phyloP scores from a whole-genome alignment of 768 basidiomycete genomes.

The Arthromyces matolae region DNA sequence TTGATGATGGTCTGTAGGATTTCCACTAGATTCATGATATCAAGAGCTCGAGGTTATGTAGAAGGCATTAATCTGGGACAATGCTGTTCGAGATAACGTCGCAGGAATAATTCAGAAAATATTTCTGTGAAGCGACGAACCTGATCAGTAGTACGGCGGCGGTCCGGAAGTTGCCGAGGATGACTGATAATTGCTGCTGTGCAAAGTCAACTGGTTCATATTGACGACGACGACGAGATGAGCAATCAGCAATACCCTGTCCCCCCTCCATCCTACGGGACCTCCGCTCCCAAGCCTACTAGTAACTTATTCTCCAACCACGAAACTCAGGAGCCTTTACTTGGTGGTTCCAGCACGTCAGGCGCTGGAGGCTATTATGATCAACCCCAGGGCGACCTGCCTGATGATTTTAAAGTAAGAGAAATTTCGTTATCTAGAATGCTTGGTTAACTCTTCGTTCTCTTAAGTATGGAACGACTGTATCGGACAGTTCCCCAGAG shows the following conservation, averaged over 20 bases:
- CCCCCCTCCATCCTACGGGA: slow-evolving; percentile 60
- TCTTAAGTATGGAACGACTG: slow-evolving; percentile 82
- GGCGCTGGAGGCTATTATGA: slow-evolving; percentile 58
- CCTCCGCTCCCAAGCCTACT: slow-evolving; percentile 33
- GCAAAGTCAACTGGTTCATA: neutral
- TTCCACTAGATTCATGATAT: too few species aligned
- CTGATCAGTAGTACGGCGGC: too few species aligned
- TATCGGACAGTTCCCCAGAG: slow-evolving; percentile 71
- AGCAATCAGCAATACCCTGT: slow-evolving; percentile 48
- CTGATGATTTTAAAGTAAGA: slow-evolving; percentile 90
- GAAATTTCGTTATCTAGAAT: neutral
- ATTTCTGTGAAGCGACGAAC: too few species aligned
- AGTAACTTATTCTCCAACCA: slow-evolving; percentile 28
- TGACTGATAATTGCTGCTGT: slow-evolving; percentile 10
- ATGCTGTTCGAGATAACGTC: too few species aligned
- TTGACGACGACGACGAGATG: slow-evolving; percentile 38
- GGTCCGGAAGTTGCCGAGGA: slow-evolving; percentile 13
- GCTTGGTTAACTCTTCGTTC: neutral
- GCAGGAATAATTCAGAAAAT: too few species aligned
- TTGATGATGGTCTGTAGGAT: too few species aligned
- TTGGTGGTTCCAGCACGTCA: slow-evolving; percentile 47
- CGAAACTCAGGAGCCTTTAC: slow-evolving; percentile 50
- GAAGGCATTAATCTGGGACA: too few species aligned
- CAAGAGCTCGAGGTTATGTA: too few species aligned
- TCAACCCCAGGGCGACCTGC: slow-evolving; percentile 75